Evolutionary conservation across 176 grass and related monocot species (phyloP).

Genomic region (Carex parvula): DNA sequence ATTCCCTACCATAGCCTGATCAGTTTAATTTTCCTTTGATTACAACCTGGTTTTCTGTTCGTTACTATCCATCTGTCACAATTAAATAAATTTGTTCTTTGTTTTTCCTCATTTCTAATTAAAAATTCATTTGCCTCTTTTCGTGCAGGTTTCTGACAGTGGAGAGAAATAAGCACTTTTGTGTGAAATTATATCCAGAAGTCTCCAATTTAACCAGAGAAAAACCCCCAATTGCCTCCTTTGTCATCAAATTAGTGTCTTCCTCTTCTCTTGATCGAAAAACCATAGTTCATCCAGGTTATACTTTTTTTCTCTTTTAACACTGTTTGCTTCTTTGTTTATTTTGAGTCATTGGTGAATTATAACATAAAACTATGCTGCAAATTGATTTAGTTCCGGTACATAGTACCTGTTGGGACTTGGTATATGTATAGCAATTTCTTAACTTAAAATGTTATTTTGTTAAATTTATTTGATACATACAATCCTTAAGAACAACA

Average conservation of each 20-base stretch:
- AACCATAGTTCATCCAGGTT: slow-evolving; percentile 77
- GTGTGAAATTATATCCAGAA: slow-evolving; percentile 75
- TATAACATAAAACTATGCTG: neutral
- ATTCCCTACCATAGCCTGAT: neutral
- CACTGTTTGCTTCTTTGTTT: neutral
- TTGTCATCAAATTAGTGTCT: slow-evolving; percentile 77
- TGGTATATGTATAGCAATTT: neutral
- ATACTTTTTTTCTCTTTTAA: neutral
- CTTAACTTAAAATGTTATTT: slow-evolving; percentile 1
- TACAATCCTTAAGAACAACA: neutral
- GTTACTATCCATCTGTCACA: neutral
- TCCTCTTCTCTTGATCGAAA: slow-evolving; percentile 59
- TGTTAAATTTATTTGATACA: slow-evolving; percentile 5
- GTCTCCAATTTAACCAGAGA: slow-evolving; percentile 55
- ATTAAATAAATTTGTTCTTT: neutral
- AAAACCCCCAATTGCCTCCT: slow-evolving; percentile 72
- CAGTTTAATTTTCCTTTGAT: neutral
- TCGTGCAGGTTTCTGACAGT: slow-evolving; percentile 71
- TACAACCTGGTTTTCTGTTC: neutral
- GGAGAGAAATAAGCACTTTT: slow-evolving; percentile 89
- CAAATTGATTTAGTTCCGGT: neutral
- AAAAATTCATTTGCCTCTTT: neutral
- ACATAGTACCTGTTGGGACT: neutral
- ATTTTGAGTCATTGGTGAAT: neutral
- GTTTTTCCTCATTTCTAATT: slow-evolving; percentile 22